Evolutionary conservation across 169 alveolate genomes (phyloP).

Genomic region (Cryptosporidium viatorum): DNA sequence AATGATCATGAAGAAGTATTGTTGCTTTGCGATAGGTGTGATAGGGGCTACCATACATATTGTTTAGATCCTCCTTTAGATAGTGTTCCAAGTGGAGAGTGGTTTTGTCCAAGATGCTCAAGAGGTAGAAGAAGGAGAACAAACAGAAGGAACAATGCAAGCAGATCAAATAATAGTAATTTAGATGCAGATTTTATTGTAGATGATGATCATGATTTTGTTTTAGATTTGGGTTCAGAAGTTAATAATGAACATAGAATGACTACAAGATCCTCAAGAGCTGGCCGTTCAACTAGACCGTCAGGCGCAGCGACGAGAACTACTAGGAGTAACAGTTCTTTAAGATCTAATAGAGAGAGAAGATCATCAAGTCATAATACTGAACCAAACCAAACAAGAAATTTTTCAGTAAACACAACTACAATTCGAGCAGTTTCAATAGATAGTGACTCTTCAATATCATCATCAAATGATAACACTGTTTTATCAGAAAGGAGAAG

Average conservation of each 20-base stretch:
- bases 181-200: background rate
- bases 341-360: background rate
- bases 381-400: background rate
- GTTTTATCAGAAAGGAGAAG: background rate
- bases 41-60: conserved; percentile 80
- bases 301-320: conserved; percentile 5
- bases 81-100: conserved; percentile 81
- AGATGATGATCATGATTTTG: conserved; percentile 34
- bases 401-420: conserved; percentile 2
- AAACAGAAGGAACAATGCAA: conserved; percentile 14
- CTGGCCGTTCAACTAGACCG: background rate
- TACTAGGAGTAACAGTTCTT: background rate
- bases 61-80: conserved; percentile 81
- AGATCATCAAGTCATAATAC: background rate
- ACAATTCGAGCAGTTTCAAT: conserved; percentile 11
- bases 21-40: conserved; percentile 81
- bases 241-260: background rate
- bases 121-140: conserved; percentile 49
- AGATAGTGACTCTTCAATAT: conserved; percentile 27
- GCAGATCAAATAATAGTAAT: conserved; percentile 12
- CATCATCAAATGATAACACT: background rate
- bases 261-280: conserved; percentile 19
- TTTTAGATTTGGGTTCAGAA: background rate
- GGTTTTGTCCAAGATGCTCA: conserved; percentile 81
- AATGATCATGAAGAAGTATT: conserved; percentile 69